These are phyloP conservation scores for Botryotinia convoluta DNA, from an alignment of 2,329 filamentous ascomycete genomes.

Conservation along the genomic window DNA sequence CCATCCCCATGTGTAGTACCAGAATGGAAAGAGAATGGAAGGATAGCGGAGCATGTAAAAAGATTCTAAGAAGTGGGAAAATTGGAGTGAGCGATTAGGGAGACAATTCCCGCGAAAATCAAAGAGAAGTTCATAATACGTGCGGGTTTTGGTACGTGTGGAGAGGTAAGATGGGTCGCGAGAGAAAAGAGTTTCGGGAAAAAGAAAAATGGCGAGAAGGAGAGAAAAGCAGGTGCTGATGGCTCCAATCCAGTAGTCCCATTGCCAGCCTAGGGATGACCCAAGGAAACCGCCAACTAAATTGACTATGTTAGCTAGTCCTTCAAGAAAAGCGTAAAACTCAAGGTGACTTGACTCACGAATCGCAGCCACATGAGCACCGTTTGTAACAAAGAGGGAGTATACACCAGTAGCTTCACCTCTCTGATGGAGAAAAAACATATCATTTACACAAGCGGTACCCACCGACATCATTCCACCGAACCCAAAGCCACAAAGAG, in stretches of 20 bases:
- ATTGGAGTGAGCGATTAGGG: constrained; percentile 31
- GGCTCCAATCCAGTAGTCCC: constrained; percentile 37
- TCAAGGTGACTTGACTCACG: constrained; percentile 25
- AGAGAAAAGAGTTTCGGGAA: constrained; percentile 37
- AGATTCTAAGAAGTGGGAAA: constrained; percentile 33
- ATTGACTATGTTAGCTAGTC: not conserved
- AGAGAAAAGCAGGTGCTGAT: constrained; percentile 31
- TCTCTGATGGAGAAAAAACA: constrained; percentile 37
- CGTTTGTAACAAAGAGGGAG: constrained; percentile 36
- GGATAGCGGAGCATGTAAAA: constrained; percentile 36
- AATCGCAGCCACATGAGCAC: constrained; percentile 35
- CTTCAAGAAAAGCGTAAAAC: not conserved
- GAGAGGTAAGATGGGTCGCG: constrained; percentile 32
- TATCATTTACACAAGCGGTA: constrained; percentile 35
- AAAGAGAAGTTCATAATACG: constrained; percentile 33
- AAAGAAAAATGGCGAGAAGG: constrained; percentile 34
- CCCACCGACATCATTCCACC: constrained; percentile 38
- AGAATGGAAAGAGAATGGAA: constrained; percentile 33
- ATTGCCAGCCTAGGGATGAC: constrained; percentile 34
- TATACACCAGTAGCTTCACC: constrained; percentile 37
- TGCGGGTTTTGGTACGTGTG: constrained; percentile 28
- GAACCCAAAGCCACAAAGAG: constrained; percentile 34
- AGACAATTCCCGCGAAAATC: constrained; percentile 32
- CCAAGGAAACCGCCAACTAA: constrained; percentile 35
- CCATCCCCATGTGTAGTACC: constrained; percentile 36